Conservation (phyloP, 208 protist species). For the Paratrypanosoma confusum region DNA sequence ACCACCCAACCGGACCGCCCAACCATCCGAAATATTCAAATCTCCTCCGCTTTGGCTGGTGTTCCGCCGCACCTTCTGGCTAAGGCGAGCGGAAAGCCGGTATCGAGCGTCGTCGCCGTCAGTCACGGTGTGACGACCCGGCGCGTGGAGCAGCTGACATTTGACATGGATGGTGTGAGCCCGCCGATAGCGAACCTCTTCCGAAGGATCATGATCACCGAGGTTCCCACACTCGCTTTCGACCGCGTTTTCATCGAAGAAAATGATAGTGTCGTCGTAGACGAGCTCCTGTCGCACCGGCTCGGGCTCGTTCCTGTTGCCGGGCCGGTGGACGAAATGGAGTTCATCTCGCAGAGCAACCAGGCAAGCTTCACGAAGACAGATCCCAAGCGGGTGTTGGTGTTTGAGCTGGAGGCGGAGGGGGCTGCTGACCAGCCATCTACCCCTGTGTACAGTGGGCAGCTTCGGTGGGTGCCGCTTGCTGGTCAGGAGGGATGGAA, state of each 20-base stretch:
- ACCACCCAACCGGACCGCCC: slow-evolving; percentile 54
- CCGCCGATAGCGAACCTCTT: slow-evolving; percentile 96
- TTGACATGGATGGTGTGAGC: slow-evolving; percentile 69
- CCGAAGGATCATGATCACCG: slow-evolving; percentile 92
- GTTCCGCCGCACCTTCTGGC: slow-evolving; percentile 23
- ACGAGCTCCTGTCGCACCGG: slow-evolving; percentile 95
- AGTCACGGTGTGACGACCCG: slow-evolving; percentile 42
- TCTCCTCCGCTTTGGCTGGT: slow-evolving; percentile 44
- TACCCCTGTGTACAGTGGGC: slow-evolving; percentile 81
- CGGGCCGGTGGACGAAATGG: slow-evolving; percentile 89
- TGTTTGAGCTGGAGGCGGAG: slow-evolving; percentile 75
- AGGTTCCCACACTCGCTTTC: slow-evolving; percentile 98
- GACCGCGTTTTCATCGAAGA: slow-evolving; percentile 95
- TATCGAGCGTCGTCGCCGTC: background rate
- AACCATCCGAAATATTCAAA: slow-evolving; percentile 57
- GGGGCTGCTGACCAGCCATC: slow-evolving; percentile 44
- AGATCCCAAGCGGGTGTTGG: slow-evolving; percentile 58
- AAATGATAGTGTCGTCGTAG: slow-evolving; percentile 97
- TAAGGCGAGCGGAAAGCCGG: slow-evolving; percentile 2
- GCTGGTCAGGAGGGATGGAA: slow-evolving; percentile 56
- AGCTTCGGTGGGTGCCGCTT: slow-evolving; percentile 91
- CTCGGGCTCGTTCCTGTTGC: slow-evolving; percentile 96
- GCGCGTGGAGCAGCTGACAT: slow-evolving; percentile 67
- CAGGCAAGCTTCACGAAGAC: slow-evolving; percentile 42
- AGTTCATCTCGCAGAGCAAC: slow-evolving; percentile 63